Percentiles rank a stretch among this genome's conserved stretches.
Conservation (phyloP, 2,329 filamentous ascomycete genomes). For the Botrytis paeoniae region DNA sequence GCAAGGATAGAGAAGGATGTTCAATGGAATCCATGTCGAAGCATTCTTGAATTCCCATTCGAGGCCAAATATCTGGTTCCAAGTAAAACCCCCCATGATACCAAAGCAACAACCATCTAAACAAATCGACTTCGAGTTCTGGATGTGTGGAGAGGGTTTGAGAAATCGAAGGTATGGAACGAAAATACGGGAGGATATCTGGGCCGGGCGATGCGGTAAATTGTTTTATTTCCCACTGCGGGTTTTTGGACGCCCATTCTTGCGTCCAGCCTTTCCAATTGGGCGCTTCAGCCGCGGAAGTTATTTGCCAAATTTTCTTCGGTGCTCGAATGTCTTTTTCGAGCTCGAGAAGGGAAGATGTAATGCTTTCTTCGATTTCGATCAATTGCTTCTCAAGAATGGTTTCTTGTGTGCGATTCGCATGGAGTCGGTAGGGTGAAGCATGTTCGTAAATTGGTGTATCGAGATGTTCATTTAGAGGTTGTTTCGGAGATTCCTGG, state of each 20-base stretch:
- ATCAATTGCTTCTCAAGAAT: constrained; percentile 24
- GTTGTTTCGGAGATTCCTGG: background rate
- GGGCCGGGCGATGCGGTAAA: constrained; percentile 11
- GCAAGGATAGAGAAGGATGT: background rate
- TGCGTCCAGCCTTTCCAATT: constrained; percentile 21
- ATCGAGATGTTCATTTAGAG: background rate
- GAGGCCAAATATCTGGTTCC: constrained; percentile 28
- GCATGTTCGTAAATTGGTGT: constrained; percentile 25
- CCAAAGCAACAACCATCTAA: constrained; percentile 28
- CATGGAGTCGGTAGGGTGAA: constrained; percentile 25
- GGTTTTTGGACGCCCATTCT: constrained; percentile 27
- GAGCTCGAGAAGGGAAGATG: constrained; percentile 18
- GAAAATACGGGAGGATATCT: constrained; percentile 23
- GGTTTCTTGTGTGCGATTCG: constrained; percentile 23
- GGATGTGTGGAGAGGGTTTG: constrained; percentile 16
- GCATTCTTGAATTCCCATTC: constrained; percentile 24
- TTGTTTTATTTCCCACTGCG: constrained; percentile 25
- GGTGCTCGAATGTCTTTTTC: constrained; percentile 18
- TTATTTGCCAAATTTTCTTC: constrained; percentile 29
- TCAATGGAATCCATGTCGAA: constrained; percentile 16
- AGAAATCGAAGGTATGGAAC: constrained; percentile 22
- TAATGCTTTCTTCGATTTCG: constrained; percentile 20
- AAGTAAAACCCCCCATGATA: constrained; percentile 29
- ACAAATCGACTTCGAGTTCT: constrained; percentile 23
- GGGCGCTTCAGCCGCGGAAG: constrained; percentile 13